phyloP scores from a whole-genome alignment of 2,329 filamentous ascomycete genomes.

The Aspergillus candidus region DNA sequence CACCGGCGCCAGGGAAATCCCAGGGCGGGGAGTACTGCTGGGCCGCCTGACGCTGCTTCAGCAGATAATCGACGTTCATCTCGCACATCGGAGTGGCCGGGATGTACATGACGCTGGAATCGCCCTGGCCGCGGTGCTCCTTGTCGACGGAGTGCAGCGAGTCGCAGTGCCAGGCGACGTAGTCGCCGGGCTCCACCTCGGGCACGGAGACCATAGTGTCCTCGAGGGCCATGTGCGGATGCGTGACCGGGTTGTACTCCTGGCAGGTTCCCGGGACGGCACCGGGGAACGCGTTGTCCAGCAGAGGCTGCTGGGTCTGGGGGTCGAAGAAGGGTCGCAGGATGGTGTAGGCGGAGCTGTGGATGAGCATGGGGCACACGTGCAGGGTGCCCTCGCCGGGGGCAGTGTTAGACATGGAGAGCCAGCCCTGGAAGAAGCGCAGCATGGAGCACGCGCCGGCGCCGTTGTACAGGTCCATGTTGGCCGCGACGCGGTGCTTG shows the following conservation, averaged over 20 bases:
- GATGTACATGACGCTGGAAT: conserved; percentile 85
- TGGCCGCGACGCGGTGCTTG: conserved; percentile 59
- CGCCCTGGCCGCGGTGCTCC: conserved; percentile 61
- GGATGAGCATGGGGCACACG: conserved; percentile 70
- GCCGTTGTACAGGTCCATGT: conserved; percentile 71
- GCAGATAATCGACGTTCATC: conserved; percentile 65
- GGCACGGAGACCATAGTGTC: conserved; percentile 68
- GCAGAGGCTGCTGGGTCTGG: conserved; percentile 36
- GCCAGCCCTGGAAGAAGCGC: conserved; percentile 85
- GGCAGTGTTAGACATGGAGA: conserved; percentile 64
- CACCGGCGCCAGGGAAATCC: conserved; percentile 60
- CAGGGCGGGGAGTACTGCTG: conserved; percentile 60
- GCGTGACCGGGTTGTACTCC: conserved; percentile 58
- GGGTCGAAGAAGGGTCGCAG: conserved; percentile 76
- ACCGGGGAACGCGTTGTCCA: conserved; percentile 56
- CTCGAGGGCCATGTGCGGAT: conserved; percentile 64
- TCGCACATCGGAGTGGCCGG: conserved; percentile 77
- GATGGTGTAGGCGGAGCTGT: conserved; percentile 72
- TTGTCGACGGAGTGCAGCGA: conserved; percentile 77
- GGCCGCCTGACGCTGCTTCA: conserved; percentile 65
- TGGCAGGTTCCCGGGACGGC: conserved; percentile 63
- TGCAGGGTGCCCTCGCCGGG: conserved; percentile 73
- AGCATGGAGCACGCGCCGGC: conserved; percentile 79
- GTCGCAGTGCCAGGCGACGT: conserved; percentile 75
- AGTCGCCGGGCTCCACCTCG: conserved; percentile 64